Evolutionary conservation across 805 yeast genomes (phyloP).

Genomic region (Barnettozyma botsteinii): DNA sequence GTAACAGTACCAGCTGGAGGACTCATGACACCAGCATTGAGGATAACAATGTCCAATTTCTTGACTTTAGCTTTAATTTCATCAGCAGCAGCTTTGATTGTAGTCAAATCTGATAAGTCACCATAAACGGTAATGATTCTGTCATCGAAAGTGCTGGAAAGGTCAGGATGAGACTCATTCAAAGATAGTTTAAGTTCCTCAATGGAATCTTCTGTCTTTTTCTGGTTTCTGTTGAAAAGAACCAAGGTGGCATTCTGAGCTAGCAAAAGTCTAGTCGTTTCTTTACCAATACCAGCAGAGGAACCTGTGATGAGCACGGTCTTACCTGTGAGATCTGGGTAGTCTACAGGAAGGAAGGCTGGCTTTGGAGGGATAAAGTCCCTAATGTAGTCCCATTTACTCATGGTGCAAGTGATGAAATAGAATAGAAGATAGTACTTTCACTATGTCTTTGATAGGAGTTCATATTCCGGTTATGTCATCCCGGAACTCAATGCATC

Average conservation of each 20-base stretch:
- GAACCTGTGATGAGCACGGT: constrained; percentile 30
- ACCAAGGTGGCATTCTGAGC: constrained; percentile 32
- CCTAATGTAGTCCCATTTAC: not conserved
- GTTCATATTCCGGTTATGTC: too few relatives aligned
- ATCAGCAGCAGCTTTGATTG: constrained; percentile 34
- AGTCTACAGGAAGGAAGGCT: constrained; percentile 24
- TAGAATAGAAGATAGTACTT: too few relatives aligned
- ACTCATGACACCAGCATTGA: constrained; percentile 42
- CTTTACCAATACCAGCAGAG: constrained; percentile 31
- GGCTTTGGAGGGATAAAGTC: constrained; percentile 22
- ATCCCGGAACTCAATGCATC: too few relatives aligned
- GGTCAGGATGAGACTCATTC: constrained; percentile 13
- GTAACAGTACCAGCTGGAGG: constrained; percentile 34
- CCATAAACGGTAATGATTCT: constrained; percentile 23
- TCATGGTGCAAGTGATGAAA: too few relatives aligned
- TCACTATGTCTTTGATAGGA: too few relatives aligned
- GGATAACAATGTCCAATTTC: constrained; percentile 32
- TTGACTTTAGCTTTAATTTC: constrained; percentile 22
- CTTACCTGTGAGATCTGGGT: constrained; percentile 25
- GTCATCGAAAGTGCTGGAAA: constrained; percentile 13
- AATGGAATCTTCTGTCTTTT: constrained; percentile 28
- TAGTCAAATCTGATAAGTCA: constrained; percentile 37
- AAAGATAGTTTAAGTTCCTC: constrained; percentile 23
- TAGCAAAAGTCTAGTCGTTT: constrained; percentile 28
- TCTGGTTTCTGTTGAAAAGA: constrained; percentile 32